These are phyloP conservation scores for Starmerella stigmatis DNA, from an alignment of 805 yeast genomes.

Conservation along the genomic window DNA sequence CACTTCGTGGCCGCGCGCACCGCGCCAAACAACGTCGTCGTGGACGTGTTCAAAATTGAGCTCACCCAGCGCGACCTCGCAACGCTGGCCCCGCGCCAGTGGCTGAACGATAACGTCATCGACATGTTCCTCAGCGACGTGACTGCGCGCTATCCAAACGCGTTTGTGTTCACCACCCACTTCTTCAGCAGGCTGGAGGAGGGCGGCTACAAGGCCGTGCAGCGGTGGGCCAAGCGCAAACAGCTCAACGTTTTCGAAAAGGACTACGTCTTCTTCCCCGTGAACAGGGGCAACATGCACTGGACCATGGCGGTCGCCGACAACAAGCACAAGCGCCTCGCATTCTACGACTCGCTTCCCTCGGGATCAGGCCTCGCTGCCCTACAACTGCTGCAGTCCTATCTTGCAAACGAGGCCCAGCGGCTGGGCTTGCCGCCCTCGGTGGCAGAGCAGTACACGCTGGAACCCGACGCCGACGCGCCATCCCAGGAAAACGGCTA, in stretches of 20 bases:
- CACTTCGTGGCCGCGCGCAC: conserved; percentile 58
- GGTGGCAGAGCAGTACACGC: conserved; percentile 21
- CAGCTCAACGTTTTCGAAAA: conserved; percentile 54
- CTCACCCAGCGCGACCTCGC: conserved; percentile 57
- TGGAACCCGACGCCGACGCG: conserved; percentile 32
- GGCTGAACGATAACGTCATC: conserved; percentile 88
- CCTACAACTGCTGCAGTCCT: conserved; percentile 44
- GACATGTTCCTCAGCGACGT: conserved; percentile 55
- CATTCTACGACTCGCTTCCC: conserved; percentile 67
- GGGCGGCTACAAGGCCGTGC: conserved; percentile 73
- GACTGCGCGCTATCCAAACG: conserved; percentile 37
- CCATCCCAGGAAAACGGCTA: conserved; percentile 85
- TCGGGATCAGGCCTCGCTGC: conserved; percentile 29
- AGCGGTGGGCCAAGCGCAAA: conserved; percentile 73
- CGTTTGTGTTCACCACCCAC: conserved; percentile 77
- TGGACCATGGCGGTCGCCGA: conserved; percentile 86
- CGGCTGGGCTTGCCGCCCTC: conserved; percentile 33
- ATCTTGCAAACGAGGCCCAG: conserved; percentile 58
- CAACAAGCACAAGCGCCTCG: conserved; percentile 45
- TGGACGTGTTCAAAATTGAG: conserved; percentile 63
- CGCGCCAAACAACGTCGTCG: conserved; percentile 59
- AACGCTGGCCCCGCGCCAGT: conserved; percentile 57
- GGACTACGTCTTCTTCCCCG: conserved; percentile 66
- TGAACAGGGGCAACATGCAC: conserved; percentile 73
- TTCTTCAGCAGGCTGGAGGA: conserved; percentile 62